Percentiles rank a stretch among this genome's conserved stretches.
Conservation (phyloP, 306 rosid genomes). For the Trifolium dubium region DNA sequence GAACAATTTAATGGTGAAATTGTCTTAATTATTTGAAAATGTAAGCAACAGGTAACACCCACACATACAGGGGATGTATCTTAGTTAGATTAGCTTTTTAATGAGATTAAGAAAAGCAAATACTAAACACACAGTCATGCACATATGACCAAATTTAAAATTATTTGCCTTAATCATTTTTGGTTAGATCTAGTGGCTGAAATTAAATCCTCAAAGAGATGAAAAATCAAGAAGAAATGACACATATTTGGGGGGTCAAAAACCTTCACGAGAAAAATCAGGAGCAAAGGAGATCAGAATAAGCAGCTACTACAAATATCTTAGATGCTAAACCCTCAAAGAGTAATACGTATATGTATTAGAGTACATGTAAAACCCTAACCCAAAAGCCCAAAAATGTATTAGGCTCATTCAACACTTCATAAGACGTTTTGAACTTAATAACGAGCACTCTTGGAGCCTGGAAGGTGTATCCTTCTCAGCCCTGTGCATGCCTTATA, state of each 20-base stretch:
- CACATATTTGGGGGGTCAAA: neutral
- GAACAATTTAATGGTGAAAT: conserved; percentile 7
- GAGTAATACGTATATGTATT: neutral
- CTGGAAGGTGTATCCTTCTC: too few species aligned
- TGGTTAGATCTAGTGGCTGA: neutral
- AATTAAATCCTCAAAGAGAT: neutral
- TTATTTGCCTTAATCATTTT: neutral
- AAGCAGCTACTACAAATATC: neutral
- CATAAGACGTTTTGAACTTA: neutral
- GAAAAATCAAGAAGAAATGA: neutral
- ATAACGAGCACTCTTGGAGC: neutral
- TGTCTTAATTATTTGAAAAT: neutral
- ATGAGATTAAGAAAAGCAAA: neutral
- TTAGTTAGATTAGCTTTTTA: conserved; percentile 2
- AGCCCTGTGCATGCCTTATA: too few species aligned
- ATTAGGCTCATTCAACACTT: neutral
- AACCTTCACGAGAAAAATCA: neutral
- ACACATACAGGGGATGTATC: neutral
- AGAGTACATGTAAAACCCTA: neutral
- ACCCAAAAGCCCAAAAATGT: neutral
- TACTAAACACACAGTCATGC: neutral
- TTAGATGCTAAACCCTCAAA: neutral
- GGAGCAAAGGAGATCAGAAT: neutral
- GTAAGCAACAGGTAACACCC: neutral
- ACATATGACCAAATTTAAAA: neutral